These are phyloP conservation scores for Bipolaris gigantea DNA, from an alignment of 2,329 filamentous ascomycete species.

Conservation along the genomic window DNA sequence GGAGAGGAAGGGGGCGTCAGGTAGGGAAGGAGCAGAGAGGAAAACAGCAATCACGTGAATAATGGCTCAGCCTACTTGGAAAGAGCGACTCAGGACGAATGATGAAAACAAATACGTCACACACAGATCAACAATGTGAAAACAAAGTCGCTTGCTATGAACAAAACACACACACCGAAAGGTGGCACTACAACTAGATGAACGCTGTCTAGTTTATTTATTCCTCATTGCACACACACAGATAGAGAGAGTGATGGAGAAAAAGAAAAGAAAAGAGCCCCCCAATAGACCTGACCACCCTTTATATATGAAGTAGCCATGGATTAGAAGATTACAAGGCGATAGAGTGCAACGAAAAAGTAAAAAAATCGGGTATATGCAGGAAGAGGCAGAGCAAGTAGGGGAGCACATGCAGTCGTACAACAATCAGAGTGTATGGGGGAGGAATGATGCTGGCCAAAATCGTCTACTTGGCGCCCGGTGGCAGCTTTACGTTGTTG, in stretches of 20 bases:
- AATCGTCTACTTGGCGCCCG: slow-evolving; percentile 38
- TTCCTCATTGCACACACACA: not conserved
- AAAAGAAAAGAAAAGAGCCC: not conserved
- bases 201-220: not conserved
- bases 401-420: slow-evolving; percentile 38
- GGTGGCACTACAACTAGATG: not conserved
- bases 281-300: not conserved
- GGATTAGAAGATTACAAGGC: slow-evolving; percentile 9
- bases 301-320: not conserved
- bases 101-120: not conserved
- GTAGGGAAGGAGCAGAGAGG: not conserved
- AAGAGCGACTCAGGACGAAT: not conserved
- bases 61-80: not conserved
- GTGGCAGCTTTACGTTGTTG: slow-evolving; percentile 54
- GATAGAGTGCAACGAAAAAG: slow-evolving; percentile 10
- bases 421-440: slow-evolving; percentile 10
- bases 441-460: not conserved
- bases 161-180: not conserved
- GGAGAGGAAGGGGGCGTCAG: too few relatives aligned
- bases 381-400: slow-evolving; percentile 29
- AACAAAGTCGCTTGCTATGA: not conserved
- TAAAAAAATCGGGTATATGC: slow-evolving; percentile 46
- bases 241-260: not conserved
- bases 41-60: too few relatives aligned
- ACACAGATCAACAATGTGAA: not conserved